Percentiles rank a stretch among this genome's conserved stretches.
Evolutionary conservation across 176 grass and related monocot species (phyloP).

Genomic region (Triticum timopheevii): DNA sequence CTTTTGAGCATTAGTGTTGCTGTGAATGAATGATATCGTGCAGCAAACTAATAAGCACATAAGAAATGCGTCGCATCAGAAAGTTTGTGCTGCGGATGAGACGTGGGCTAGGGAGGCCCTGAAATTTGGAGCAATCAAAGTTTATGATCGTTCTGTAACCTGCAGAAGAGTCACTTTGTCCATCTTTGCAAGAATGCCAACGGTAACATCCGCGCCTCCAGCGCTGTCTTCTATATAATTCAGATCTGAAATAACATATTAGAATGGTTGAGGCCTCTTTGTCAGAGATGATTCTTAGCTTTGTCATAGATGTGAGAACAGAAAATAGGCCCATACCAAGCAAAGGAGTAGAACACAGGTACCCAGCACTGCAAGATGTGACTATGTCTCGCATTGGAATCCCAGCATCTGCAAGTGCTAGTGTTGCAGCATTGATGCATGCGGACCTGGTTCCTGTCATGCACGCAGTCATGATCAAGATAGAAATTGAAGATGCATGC

Average conservation of each 20-base stretch:
- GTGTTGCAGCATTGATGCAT: slow-evolving; percentile 97
- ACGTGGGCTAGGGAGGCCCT: neutral
- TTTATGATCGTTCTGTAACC: slow-evolving; percentile 42
- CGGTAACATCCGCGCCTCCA: slow-evolving; percentile 88
- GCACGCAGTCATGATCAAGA: slow-evolving; percentile 11
- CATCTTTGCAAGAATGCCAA: slow-evolving; percentile 86
- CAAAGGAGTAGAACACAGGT: slow-evolving; percentile 89
- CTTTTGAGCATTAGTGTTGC: slow-evolving; percentile 19
- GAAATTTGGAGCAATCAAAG: neutral
- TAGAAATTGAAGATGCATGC: slow-evolving; percentile 61
- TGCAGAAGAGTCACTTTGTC: slow-evolving; percentile 97
- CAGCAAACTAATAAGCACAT: neutral
- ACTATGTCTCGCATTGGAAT: slow-evolving; percentile 95
- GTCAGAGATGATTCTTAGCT: slow-evolving; percentile 1
- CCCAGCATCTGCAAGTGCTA: slow-evolving; percentile 93
- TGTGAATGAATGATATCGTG: slow-evolving; percentile 5
- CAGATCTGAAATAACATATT: slow-evolving; percentile 61
- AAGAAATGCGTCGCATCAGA: slow-evolving; percentile 5
- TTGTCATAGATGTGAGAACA: neutral
- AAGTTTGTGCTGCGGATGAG: neutral
- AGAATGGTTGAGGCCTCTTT: slow-evolving; percentile 2
- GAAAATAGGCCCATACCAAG: slow-evolving; percentile 51
- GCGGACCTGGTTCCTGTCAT: slow-evolving; percentile 86
- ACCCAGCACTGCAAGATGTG: slow-evolving; percentile 96
- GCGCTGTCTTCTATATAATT: slow-evolving; percentile 97